Base-by-base conservation (phyloP, 345 rosid species). In the Corchorus olitorius region DNA sequence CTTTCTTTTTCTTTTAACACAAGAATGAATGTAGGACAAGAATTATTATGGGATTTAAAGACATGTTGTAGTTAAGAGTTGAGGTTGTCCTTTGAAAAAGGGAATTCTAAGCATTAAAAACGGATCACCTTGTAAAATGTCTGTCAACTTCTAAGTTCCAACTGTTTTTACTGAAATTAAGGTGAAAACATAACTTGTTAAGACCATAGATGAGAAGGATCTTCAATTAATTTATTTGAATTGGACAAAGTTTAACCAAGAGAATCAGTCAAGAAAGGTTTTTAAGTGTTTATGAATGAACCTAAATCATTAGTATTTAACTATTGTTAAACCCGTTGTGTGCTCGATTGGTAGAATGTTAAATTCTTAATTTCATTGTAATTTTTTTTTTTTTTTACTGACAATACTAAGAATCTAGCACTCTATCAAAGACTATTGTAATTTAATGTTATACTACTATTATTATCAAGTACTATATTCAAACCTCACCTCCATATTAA, bases 71-170 rank as follows among this genome's bases (percentile, higher is more conserved):
- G 39, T 27, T 12, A 33, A 27, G 50, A 65, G 46, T 22, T 71
- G 70, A 78, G 84, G 84, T 19, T 62, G 33, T 17, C 77, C 83
- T 49, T 78, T 55, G 70, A 77, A 72, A n/a, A 67, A 62, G 82
- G 88, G 13, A 17, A 17, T 52, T 27, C 14, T 62, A 17, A 27
- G 70, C 76, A 43, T 45, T 14, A 20, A 27, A 76, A 75, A 19
- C 80, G 86, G 86, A 75, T 83, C 78, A 50, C 83, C 84, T 49
- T 9, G 66, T 73, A 80, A 62, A 33, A 70, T 52, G 16, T 22
- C 6, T n/a, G 61, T 33, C 16, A 52, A 39, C 6, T 39, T 6
- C 46, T 9, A 27, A 27, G 27, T 27, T 70, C 33, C 1, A 70
- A 53, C 33, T 35, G 61, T 3, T 70, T 70, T 70, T 17, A 1